Conservation (phyloP, 805 yeast species). For the Sugiyamaella lignohabitans region DNA sequence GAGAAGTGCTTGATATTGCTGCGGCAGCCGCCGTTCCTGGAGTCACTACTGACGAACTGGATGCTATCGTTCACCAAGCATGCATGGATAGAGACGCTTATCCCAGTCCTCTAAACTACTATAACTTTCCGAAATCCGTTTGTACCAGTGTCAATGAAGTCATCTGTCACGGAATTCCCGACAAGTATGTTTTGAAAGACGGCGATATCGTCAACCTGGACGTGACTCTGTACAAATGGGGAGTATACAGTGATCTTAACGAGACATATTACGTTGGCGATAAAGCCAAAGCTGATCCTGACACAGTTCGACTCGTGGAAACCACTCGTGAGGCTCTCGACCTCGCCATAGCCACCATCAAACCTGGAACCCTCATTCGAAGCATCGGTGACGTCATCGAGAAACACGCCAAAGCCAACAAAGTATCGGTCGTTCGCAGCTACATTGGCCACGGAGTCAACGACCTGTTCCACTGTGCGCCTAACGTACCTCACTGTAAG, state of each 20-base stretch:
- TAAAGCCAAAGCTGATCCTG: constrained; percentile 71
- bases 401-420: constrained; percentile 69
- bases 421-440: constrained; percentile 80
- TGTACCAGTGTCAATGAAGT: constrained; percentile 95
- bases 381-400: constrained; percentile 84
- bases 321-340: constrained; percentile 84
- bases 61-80: constrained; percentile 77
- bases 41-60: constrained; percentile 87
- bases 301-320: constrained; percentile 83
- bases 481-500: constrained; percentile 76
- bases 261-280: constrained; percentile 97
- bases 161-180: constrained; percentile 97
- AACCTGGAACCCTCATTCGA: constrained; percentile 88
- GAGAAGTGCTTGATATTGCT: constrained; percentile 86
- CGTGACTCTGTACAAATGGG: constrained; percentile 76
- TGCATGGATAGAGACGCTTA: constrained; percentile 83
- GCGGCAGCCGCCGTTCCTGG: constrained; percentile 84
- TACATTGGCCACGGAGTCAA: constrained; percentile 95
- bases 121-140: constrained; percentile 83
- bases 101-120: constrained; percentile 93
- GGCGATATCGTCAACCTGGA: constrained; percentile 95
- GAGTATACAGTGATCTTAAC: constrained; percentile 89
- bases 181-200: constrained; percentile 74
- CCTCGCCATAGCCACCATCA: constrained; percentile 72
- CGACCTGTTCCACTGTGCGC: constrained; percentile 80